Conservation (phyloP, 2,329 filamentous ascomycete species). For the Hysterium pulicare region DNA sequence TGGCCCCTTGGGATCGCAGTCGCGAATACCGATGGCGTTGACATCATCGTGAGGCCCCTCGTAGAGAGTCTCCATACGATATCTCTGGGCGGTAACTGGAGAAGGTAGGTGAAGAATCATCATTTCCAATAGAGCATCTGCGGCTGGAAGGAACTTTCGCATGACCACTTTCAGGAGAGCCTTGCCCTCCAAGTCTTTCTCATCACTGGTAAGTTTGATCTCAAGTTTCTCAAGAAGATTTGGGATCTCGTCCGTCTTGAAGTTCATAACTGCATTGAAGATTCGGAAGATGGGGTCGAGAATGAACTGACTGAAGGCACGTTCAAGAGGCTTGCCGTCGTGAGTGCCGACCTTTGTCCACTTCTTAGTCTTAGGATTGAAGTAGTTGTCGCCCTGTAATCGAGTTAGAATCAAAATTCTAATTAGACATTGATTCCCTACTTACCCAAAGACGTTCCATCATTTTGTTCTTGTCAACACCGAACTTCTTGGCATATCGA, state of each 20-base stretch:
- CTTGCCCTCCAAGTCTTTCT: constrained; percentile 96
- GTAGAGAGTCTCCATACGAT: constrained; percentile 98
- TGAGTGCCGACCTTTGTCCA: constrained; percentile 85
- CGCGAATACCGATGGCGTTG: constrained; percentile 91
- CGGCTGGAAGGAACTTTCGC: constrained; percentile 97
- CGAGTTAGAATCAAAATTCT: constrained; percentile 17
- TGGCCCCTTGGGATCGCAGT: constrained; percentile 95
- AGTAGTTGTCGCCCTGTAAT: constrained; percentile 85
- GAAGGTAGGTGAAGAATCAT: constrained; percentile 99
- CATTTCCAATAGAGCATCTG: constrained; percentile 98
- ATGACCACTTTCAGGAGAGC: constrained; percentile 96
- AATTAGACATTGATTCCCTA: constrained; percentile 6
- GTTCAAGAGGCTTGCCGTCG: constrained; percentile 88
- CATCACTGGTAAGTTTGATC: constrained; percentile 83
- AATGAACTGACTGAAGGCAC: constrained; percentile 99
- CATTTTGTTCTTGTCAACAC: constrained; percentile 99
- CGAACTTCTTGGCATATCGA: constrained; percentile 99
- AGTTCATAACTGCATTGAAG: constrained; percentile 95
- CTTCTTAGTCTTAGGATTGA: constrained; percentile 99
- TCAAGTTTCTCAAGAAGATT: constrained; percentile 87
- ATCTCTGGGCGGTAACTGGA: constrained; percentile 90
- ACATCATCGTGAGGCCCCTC: constrained; percentile 94
- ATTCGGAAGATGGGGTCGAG: constrained; percentile 99
- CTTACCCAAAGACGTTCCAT: constrained; percentile 98
- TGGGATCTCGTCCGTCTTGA: constrained; percentile 89